Evolutionary conservation across 2,329 filamentous ascomycete species (phyloP), one percentile per base, ranked within the genome.

Genomic region (Colletotrichum sp.): DNA sequence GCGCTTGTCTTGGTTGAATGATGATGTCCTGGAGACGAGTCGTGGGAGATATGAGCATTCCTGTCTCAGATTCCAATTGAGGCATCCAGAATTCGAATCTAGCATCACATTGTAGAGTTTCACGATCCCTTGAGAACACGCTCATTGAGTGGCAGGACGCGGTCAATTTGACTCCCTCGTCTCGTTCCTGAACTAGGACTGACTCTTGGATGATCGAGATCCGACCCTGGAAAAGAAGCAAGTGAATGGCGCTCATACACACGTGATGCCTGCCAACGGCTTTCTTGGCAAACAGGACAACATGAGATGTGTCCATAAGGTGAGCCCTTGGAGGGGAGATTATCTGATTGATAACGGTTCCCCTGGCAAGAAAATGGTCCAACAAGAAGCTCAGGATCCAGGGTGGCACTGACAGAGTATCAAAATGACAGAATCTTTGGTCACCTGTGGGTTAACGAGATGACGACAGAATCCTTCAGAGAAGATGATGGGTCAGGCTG

Each of bases 291-390:
- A 34, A 9, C 39, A 24, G 59, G 10, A 63, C 13, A 16, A 48
- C 24, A 15, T 15, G 48, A 67, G 34, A 66, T 34, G 34, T 30
- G 36, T 59, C 39, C 32, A 39, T 16, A 44, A 30, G 18, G 13
- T 28, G 44, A 12, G 64, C 3, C 24, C 22, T 28, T 32, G 72
- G 2, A 18, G 55, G 18, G 12, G 32, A 71, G 68, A 75, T 72
- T 67, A 75, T 75, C 68, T 60, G 72, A 75, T 75, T 75, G 72
- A 75, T 72, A 72, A 72, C 6, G 13, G 28, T 4, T 70, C 39
- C 24, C 32, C 24, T 48, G 68, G 59, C 60, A 15, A 44, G 30
- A 36, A 48, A 26, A 28, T 15, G 39, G n/a, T 63, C 57, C 24
- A 65, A 52, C n/a, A 39, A 65, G 30, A 70, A 52, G 32, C 36